These are phyloP conservation scores for Thamnidium elegans DNA, from an alignment of 192 early-diverging fungal species.

Conservation along the genomic window DNA sequence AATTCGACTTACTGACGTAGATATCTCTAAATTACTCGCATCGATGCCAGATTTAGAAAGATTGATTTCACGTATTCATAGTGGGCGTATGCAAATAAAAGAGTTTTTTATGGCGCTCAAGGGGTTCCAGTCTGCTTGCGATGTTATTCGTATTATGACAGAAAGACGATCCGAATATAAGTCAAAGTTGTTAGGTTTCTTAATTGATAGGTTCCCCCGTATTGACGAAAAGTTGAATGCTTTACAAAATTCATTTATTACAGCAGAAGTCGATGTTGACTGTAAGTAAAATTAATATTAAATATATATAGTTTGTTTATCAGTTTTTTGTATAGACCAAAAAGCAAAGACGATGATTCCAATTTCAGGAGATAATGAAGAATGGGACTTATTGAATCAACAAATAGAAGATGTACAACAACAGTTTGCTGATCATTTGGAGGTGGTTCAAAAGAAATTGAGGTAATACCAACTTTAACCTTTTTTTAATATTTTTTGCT, in stretches of 20 bases:
- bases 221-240: slow-evolving; percentile 63
- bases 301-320: background rate
- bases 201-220: slow-evolving; percentile 52
- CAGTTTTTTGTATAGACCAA: slow-evolving; percentile 28
- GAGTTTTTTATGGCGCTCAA: slow-evolving; percentile 76
- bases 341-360: slow-evolving; percentile 54
- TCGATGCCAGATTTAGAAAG: slow-evolving; percentile 87
- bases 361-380: slow-evolving; percentile 67
- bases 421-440: slow-evolving; percentile 1
- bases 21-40: slow-evolving; percentile 42
- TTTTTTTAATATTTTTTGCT: background rate
- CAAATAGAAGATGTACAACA: slow-evolving; percentile 49
- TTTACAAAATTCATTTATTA: slow-evolving; percentile 57
- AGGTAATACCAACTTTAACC: slow-evolving; percentile 38
- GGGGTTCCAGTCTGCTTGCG: slow-evolving; percentile 45
- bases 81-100: slow-evolving; percentile 77
- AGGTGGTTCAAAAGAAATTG: slow-evolving; percentile 46
- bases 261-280: slow-evolving; percentile 33
- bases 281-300: slow-evolving; percentile 19
- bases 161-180: slow-evolving; percentile 45
- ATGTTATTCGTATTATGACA: slow-evolving; percentile 36
- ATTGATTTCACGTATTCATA: slow-evolving; percentile 85
- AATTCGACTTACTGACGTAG: slow-evolving; percentile 48
- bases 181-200: slow-evolving; percentile 47
- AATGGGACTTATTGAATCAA: slow-evolving; percentile 70